A percentile compares a stretch with the other conserved stretches of the same genome.
Evolutionary conservation across 2,329 filamentous ascomycete genomes (phyloP).

Genomic region (Colletotrichum sp.): DNA sequence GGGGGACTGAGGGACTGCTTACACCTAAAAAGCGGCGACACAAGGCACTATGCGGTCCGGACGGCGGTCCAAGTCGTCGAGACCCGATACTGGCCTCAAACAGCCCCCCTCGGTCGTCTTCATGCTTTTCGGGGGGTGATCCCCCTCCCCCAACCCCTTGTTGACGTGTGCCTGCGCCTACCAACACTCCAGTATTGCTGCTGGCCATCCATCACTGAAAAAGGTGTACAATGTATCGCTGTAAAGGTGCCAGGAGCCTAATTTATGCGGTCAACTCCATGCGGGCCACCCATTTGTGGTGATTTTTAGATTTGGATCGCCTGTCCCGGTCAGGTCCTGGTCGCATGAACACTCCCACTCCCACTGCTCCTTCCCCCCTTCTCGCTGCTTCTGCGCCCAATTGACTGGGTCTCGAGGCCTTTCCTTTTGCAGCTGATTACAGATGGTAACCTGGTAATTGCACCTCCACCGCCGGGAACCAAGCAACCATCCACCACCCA

Average conservation of each 20-base stretch:
- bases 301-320: conserved; percentile 22
- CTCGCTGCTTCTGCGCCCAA: conserved; percentile 8
- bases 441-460: conserved; percentile 21
- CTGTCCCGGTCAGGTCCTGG: conserved; percentile 19
- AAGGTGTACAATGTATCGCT: not conserved
- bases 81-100: conserved; percentile 19
- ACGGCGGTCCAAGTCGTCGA: not conserved
- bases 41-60: not conserved
- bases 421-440: conserved; percentile 19
- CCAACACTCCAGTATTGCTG: not conserved
- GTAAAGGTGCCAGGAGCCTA: conserved; percentile 12
- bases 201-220: not conserved
- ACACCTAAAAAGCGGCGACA: not conserved
- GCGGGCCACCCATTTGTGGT: not conserved
- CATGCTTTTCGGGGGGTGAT: not conserved
- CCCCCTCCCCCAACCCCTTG: not conserved
- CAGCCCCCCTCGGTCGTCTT: conserved; percentile 7
- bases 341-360: conserved; percentile 17
- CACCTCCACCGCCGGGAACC: conserved; percentile 9
- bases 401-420: conserved; percentile 16
- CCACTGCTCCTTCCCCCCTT: not conserved
- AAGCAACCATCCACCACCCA: not conserved
- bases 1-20: not conserved
- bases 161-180: not conserved
- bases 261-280: conserved; percentile 14